Percentiles rank a stretch among this genome's conserved stretches.
Evolutionary conservation across 1,284 basidiomycete genomes (phyloP).

Genomic region (Sutorius eximius): DNA sequence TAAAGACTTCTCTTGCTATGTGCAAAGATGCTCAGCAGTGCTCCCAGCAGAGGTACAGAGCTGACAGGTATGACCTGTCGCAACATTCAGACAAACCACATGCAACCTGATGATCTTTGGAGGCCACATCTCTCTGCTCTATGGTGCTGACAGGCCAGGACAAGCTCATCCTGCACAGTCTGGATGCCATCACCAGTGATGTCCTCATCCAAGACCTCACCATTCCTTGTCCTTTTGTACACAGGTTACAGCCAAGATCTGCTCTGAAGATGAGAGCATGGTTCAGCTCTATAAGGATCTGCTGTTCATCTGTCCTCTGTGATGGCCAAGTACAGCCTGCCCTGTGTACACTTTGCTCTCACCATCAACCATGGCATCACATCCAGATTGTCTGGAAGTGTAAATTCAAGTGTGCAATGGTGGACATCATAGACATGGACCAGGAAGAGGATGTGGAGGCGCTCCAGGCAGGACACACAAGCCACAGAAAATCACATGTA

Average conservation of each 20-base stretch:
- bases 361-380: constrained; percentile 26
- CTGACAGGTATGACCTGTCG: constrained; percentile 16
- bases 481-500: constrained; percentile 27
- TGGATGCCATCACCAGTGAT: constrained; percentile 25
- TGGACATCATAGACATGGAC: constrained; percentile 1
- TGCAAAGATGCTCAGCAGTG: constrained; percentile 21
- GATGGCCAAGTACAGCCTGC: not conserved
- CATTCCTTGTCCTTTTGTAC: constrained; percentile 30
- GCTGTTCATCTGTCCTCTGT: constrained; percentile 24
- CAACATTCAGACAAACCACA: constrained; percentile 16
- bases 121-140: constrained; percentile 19
- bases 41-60: constrained; percentile 27
- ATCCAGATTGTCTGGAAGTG: constrained; percentile 26
- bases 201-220: constrained; percentile 32
- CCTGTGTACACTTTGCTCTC: not conserved
- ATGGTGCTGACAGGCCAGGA: constrained; percentile 18
- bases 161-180: constrained; percentile 32
- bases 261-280: too few species aligned
- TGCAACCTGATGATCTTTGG: constrained; percentile 25
- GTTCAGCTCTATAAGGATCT: constrained; percentile 18
- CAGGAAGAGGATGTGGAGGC: constrained; percentile 16
- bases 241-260: constrained; percentile 18
- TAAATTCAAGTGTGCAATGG: constrained; percentile 8
- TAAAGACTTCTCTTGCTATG: constrained; percentile 14
- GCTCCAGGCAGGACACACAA: constrained; percentile 27